A percentile compares a stretch with the other conserved stretches of the same genome.
Conservation (phyloP, 371 early-diverging fungal genomes). For the Zychaea mexicana region DNA sequence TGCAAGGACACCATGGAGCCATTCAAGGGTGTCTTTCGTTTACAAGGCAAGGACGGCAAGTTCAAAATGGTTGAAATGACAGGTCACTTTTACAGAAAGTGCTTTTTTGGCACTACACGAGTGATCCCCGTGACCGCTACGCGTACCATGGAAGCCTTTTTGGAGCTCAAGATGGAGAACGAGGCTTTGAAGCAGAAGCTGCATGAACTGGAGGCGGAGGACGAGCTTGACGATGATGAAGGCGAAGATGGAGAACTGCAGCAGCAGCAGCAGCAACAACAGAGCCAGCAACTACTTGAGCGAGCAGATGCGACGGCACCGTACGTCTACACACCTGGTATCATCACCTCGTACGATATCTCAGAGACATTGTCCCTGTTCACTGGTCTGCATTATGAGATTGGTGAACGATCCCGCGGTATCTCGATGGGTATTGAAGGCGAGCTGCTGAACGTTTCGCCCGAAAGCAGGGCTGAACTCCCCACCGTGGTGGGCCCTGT, state of each 20-base stretch:
- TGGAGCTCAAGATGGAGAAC: constrained; percentile 61
- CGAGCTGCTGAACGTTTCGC: constrained; percentile 20
- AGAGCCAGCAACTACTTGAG: constrained; percentile 3
- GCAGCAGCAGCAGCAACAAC: not conserved
- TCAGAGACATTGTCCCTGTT: constrained; percentile 31
- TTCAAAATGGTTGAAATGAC: constrained; percentile 51
- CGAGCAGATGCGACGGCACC: too few species aligned
- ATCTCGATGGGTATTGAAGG: constrained; percentile 36
- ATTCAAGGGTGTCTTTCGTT: constrained; percentile 48
- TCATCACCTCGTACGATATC: constrained; percentile 19
- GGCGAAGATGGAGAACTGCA: not conserved
- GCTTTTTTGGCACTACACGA: constrained; percentile 55
- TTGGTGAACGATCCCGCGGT: constrained; percentile 37
- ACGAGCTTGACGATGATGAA: not conserved
- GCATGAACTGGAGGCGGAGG: constrained; percentile 4
- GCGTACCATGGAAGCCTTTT: constrained; percentile 52
- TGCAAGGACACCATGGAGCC: constrained; percentile 41
- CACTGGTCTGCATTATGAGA: constrained; percentile 37
- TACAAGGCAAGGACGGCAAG: constrained; percentile 51
- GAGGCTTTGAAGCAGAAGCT: constrained; percentile 33
- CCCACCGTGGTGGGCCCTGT: constrained; percentile 18
- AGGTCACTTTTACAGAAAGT: constrained; percentile 40
- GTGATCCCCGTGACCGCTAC: constrained; percentile 51
- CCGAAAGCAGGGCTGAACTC: not conserved
- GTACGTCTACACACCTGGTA: constrained; percentile 38